A percentile compares a stretch with the other conserved stretches of the same genome.
phyloP scores from a whole-genome alignment of 2,329 filamentous ascomycete species.

The Acrocalymma vagum region DNA sequence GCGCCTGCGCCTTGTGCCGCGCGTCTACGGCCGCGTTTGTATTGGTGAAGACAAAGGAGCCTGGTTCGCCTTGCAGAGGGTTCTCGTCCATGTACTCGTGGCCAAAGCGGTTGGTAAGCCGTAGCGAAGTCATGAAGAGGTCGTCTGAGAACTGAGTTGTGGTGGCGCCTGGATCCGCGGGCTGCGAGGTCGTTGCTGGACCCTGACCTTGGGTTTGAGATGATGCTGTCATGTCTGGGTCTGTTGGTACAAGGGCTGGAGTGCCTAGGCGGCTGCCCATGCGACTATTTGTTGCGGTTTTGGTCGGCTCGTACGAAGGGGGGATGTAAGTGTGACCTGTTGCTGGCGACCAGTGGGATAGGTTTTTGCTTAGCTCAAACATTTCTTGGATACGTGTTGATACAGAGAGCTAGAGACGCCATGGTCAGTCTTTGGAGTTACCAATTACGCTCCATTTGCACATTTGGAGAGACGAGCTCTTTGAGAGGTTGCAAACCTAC shows the following conservation, averaged over 20 bases:
- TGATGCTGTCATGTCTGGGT: conserved; percentile 30
- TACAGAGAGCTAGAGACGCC: conserved; percentile 57
- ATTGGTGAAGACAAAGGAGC: conserved; percentile 65
- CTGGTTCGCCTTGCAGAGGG: conserved; percentile 69
- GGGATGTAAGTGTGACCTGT: conserved; percentile 68
- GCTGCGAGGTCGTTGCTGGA: conserved; percentile 19
- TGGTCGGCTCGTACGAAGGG: conserved; percentile 52
- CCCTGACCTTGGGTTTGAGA: conserved; percentile 32
- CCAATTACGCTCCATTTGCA: neutral
- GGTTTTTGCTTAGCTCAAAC: conserved; percentile 60
- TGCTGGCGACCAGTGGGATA: conserved; percentile 66
- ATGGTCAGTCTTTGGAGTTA: conserved; percentile 7
- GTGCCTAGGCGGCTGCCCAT: conserved; percentile 37
- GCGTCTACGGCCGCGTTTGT: conserved; percentile 54
- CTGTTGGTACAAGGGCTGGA: conserved; percentile 31
- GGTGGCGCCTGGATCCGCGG: conserved; percentile 19
- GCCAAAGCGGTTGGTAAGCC: conserved; percentile 61
- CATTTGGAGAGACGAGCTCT: conserved; percentile 9
- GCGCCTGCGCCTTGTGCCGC: conserved; percentile 46
- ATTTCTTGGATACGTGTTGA: conserved; percentile 65
- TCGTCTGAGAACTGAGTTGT: conserved; percentile 41
- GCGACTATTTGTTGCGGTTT: conserved; percentile 32
- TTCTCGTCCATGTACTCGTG: conserved; percentile 72
- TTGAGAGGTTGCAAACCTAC: conserved; percentile 45
- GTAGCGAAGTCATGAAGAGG: conserved; percentile 56